Base-by-base conservation (phyloP, 805 yeast genomes). In the Yarrowia phangngaensis region DNA sequence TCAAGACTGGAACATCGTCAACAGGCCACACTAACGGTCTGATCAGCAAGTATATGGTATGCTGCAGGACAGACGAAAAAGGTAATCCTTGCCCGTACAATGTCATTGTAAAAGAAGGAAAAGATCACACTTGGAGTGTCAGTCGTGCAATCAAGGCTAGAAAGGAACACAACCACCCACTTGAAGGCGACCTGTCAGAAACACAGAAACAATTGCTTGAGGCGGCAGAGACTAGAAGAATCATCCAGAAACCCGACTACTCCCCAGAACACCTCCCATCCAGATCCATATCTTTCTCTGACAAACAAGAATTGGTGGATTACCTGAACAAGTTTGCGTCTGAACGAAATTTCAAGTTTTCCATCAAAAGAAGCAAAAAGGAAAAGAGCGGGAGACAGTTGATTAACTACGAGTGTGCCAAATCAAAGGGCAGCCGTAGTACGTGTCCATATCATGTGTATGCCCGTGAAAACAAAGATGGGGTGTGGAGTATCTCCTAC, bases 31-130 rank as follows among this genome's bases (percentile, higher is more conserved):
- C 43, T 5, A 35, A 35, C 16, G 43, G 43, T 1, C 16, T 35
- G n/a, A 30, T 24, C 6, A 35, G 43, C 16, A 35, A 35, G n/a
- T 35, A 35, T 16, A 35, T 35, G 43, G 43, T 35, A 2, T 35
- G 43, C 13, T 35, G 43, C 13, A 35, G 23, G 43, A 23, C 16
- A 8, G 13, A 22, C 3, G 43, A 35, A 1, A 16, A 29, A 2
- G 43, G 43, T 2, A 30, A 35, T 4, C 30, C 43, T n/a, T 35
- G 43, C 9, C 14, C n/a, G 2, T 35, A 35, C 30, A 35, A 16
- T 15, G 9, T 35, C 8, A 35, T 35, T n/a, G 43, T 35, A 20
- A 35, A 35, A 9, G 43, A 35, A 6, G 43, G 30, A 11, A 16
- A 9, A 16, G 43, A 35, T 13, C 19, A 30, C 3, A 24, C 31